Percentiles rank a stretch among this genome's conserved stretches.
Evolutionary conservation across 2,329 filamentous ascomycete species (phyloP).

Genomic region (Phialophora tarda): DNA sequence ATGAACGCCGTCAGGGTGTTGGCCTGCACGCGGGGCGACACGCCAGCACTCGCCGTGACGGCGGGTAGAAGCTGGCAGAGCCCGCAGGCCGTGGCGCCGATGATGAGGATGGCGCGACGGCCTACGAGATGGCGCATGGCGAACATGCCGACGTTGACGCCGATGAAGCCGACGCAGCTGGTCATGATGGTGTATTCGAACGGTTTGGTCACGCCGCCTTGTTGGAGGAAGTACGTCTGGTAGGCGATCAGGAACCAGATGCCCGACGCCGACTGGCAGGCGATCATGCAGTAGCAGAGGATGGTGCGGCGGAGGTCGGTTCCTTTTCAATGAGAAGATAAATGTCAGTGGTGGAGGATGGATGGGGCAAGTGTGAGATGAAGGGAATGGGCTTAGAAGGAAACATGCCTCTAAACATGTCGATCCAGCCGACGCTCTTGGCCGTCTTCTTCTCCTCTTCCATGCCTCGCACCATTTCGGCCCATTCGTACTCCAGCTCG

Average conservation of each 20-base stretch:
- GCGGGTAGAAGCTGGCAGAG: slow-evolving; percentile 55
- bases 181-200: slow-evolving; percentile 60
- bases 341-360: slow-evolving; percentile 1
- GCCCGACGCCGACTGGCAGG: slow-evolving; percentile 53
- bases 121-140: slow-evolving; percentile 56
- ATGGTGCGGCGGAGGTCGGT: slow-evolving; percentile 57
- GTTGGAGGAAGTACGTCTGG: slow-evolving; percentile 52
- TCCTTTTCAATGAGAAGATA: slow-evolving; percentile 41
- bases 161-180: slow-evolving; percentile 56
- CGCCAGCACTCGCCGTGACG: slow-evolving; percentile 44
- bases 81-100: slow-evolving; percentile 53
- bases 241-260: slow-evolving; percentile 60
- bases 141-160: slow-evolving; percentile 57
- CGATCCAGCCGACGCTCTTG: slow-evolving; percentile 27
- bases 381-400: background rate
- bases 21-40: slow-evolving; percentile 32
- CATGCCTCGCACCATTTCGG: slow-evolving; percentile 30
- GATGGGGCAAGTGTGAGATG: background rate
- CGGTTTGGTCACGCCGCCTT: slow-evolving; percentile 50
- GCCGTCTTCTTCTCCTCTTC: slow-evolving; percentile 34
- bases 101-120: slow-evolving; percentile 55
- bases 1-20: slow-evolving; percentile 45
- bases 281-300: slow-evolving; percentile 57
- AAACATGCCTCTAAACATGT: slow-evolving; percentile 32
- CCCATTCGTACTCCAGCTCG: slow-evolving; percentile 34